Percentiles rank a stretch among this genome's conserved stretches.
Evolutionary conservation across 345 rosid species (phyloP).

Genomic region (Noccaea caerulescens): DNA sequence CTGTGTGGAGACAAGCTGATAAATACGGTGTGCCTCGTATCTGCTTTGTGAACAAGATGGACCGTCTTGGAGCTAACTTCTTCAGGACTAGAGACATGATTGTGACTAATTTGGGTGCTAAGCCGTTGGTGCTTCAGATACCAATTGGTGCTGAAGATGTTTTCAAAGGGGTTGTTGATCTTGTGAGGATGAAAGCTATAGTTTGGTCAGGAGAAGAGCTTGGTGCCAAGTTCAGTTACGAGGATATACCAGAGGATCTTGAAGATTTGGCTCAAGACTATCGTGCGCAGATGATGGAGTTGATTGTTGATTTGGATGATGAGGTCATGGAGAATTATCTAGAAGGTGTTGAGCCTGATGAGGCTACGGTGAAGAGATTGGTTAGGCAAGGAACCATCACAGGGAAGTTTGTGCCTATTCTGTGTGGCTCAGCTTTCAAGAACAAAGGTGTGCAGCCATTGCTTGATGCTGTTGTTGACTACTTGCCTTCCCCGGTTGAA

Average conservation of each 20-base stretch:
- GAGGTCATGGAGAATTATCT: slow-evolving; percentile 88
- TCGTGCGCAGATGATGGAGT: slow-evolving; percentile 67
- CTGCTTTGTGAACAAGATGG: slow-evolving; percentile 97
- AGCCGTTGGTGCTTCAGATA: slow-evolving; percentile 83
- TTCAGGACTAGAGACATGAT: slow-evolving; percentile 95
- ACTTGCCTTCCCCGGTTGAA: slow-evolving; percentile 88
- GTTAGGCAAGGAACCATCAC: slow-evolving; percentile 81
- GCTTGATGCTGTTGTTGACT: slow-evolving; percentile 92
- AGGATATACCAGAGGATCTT: slow-evolving; percentile 84
- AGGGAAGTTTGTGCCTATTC: slow-evolving; percentile 75
- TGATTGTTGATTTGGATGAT: slow-evolving; percentile 81
- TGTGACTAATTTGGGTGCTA: slow-evolving; percentile 91
- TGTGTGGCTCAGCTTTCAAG: slow-evolving; percentile 94
- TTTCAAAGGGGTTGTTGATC: slow-evolving; percentile 82
- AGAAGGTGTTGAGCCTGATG: slow-evolving; percentile 95
- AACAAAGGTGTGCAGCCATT: slow-evolving; percentile 96
- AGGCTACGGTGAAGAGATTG: slow-evolving; percentile 72
- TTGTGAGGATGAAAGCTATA: slow-evolving; percentile 85
- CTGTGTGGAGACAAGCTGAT: slow-evolving; percentile 99
- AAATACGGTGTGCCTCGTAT: slow-evolving; percentile 96
- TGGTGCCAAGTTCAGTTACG: slow-evolving; percentile 85
- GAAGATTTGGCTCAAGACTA: slow-evolving; percentile 77
- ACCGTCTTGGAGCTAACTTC: slow-evolving; percentile 95
- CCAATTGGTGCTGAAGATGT: slow-evolving; percentile 90
- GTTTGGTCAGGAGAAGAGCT: slow-evolving; percentile 96